phyloP scores from a whole-genome alignment of 2,329 filamentous ascomycete genomes.

The Diaporthe sp. region DNA sequence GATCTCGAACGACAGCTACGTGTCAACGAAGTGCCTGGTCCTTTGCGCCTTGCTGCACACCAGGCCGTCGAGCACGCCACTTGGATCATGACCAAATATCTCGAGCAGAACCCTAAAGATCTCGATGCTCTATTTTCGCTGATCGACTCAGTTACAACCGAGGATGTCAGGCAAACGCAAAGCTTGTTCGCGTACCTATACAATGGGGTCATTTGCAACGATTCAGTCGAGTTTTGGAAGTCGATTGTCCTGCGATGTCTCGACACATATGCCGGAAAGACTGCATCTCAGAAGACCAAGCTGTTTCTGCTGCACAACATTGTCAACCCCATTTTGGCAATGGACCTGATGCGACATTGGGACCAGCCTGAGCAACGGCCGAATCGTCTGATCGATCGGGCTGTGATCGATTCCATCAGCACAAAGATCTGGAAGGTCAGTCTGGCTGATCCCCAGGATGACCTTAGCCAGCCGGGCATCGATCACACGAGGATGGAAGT shows the following conservation, averaged over 20 bases:
- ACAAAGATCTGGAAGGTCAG: slow-evolving; percentile 95
- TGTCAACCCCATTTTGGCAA: slow-evolving; percentile 95
- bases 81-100: slow-evolving; percentile 84
- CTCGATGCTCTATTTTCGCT: slow-evolving; percentile 87
- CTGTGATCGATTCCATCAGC: slow-evolving; percentile 90
- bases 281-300: slow-evolving; percentile 88
- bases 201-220: slow-evolving; percentile 83
- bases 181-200: slow-evolving; percentile 87
- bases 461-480: slow-evolving; percentile 85
- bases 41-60: slow-evolving; percentile 85
- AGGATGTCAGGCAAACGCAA: slow-evolving; percentile 84
- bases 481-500: slow-evolving; percentile 97
- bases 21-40: slow-evolving; percentile 76
- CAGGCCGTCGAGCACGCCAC: slow-evolving; percentile 93
- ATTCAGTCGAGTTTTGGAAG: slow-evolving; percentile 89
- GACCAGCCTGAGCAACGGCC: slow-evolving; percentile 64
- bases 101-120: slow-evolving; percentile 81
- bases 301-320: slow-evolving; percentile 92
- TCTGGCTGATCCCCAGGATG: slow-evolving; percentile 84
- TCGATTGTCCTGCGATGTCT: slow-evolving; percentile 86
- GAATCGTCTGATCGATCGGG: slow-evolving; percentile 82
- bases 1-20: slow-evolving; percentile 83
- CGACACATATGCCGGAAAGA: slow-evolving; percentile 85
- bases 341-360: slow-evolving; percentile 93
- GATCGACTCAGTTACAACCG: slow-evolving; percentile 85